A percentile compares a stretch with the other conserved stretches of the same genome.
Conservation (phyloP, 192 early-diverging fungal genomes). For the Backusella westeae region DNA sequence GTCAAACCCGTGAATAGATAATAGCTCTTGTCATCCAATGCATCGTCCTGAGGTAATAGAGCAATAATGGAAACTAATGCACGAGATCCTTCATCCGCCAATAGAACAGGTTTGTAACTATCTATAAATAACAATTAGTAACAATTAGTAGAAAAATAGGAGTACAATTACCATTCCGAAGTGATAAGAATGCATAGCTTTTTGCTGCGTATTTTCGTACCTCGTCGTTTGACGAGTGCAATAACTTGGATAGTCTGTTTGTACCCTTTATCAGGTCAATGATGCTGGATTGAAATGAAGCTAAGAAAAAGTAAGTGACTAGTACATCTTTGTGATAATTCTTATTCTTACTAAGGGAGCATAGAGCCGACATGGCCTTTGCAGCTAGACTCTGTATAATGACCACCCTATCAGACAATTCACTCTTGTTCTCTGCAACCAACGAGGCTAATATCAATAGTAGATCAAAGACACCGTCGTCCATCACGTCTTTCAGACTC, state of each 20-base stretch:
- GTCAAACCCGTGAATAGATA: background rate
- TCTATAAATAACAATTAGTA: constrained; percentile 13
- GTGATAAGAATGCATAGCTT: constrained; percentile 52
- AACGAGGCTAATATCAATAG: background rate
- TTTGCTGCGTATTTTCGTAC: constrained; percentile 55
- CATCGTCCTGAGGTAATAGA: constrained; percentile 2
- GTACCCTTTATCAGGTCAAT: constrained; percentile 44
- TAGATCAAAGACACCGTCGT: constrained; percentile 2
- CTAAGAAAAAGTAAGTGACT: background rate
- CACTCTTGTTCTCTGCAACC: too few relatives aligned
- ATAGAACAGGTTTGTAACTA: constrained; percentile 34
- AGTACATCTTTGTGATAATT: background rate
- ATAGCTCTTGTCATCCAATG: background rate
- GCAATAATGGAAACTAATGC: constrained; percentile 23
- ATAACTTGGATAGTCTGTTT: constrained; percentile 34
- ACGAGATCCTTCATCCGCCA: constrained; percentile 31
- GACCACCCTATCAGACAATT: background rate
- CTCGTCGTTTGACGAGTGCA: constrained; percentile 42
- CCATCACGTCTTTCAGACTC: constrained; percentile 10
- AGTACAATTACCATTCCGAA: constrained; percentile 44
- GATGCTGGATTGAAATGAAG: constrained; percentile 47
- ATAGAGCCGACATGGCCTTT: constrained; percentile 1
- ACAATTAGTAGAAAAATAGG: background rate
- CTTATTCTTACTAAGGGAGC: background rate
- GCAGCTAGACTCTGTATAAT: constrained; percentile 12